A percentile compares a stretch with the other conserved stretches of the same genome.
These are phyloP conservation scores for Bisporella sp. DNA, from an alignment of 2,329 filamentous ascomycete species.

Conservation along the genomic window DNA sequence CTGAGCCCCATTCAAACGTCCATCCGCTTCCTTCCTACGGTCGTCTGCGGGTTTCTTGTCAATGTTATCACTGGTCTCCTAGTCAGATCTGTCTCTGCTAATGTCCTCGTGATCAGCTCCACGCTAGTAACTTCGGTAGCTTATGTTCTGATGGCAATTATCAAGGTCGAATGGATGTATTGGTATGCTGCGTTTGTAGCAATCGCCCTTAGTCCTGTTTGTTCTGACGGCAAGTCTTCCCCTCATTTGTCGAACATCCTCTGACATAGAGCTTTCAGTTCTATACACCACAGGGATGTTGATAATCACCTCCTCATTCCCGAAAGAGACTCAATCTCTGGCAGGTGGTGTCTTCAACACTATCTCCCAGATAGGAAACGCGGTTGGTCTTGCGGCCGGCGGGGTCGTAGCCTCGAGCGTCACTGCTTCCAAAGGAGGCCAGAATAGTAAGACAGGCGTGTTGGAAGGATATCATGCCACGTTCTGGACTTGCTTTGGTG, in stretches of 20 bases:
- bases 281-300: slow-evolving; percentile 49
- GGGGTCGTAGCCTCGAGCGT: slow-evolving; percentile 36
- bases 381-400: slow-evolving; percentile 43
- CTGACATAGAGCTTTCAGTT: slow-evolving; percentile 16
- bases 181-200: slow-evolving; percentile 38
- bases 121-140: slow-evolving; percentile 28
- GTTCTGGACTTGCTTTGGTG: slow-evolving; percentile 35
- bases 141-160: slow-evolving; percentile 37
- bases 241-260: background rate
- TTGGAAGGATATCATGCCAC: slow-evolving; percentile 35
- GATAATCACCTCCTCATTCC: slow-evolving; percentile 44
- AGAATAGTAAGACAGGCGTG: slow-evolving; percentile 23
- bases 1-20: slow-evolving; percentile 14
- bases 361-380: slow-evolving; percentile 45
- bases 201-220: slow-evolving; percentile 33
- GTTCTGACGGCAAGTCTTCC: slow-evolving; percentile 28
- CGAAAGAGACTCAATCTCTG: slow-evolving; percentile 47
- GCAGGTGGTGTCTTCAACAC: slow-evolving; percentile 57
- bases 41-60: slow-evolving; percentile 30
- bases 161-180: slow-evolving; percentile 37
- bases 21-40: slow-evolving; percentile 33
- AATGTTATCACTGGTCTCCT: slow-evolving; percentile 39
- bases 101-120: slow-evolving; percentile 33
- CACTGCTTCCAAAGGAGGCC: slow-evolving; percentile 20
- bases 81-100: slow-evolving; percentile 35